Evolutionary conservation across 2,329 filamentous ascomycete genomes (phyloP).

Genomic region (Fusarium poae): DNA sequence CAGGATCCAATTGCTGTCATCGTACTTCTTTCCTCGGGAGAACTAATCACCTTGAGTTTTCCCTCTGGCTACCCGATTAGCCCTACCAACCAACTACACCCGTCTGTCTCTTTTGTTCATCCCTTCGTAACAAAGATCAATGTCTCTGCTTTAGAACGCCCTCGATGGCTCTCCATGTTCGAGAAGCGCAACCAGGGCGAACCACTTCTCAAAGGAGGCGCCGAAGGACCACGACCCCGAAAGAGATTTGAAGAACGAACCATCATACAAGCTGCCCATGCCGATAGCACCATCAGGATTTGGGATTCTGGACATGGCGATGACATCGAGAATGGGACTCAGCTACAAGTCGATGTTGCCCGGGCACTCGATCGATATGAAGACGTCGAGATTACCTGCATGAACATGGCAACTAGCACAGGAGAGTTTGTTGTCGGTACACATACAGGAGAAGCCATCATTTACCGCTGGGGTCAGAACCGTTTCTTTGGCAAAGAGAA

Average conservation of each 20-base stretch:
- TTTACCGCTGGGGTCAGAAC: constrained; percentile 92
- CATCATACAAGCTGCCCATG: constrained; percentile 87
- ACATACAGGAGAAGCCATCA: constrained; percentile 82
- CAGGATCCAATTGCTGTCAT: constrained; percentile 93
- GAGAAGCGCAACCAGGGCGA: constrained; percentile 86
- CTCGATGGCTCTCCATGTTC: constrained; percentile 89
- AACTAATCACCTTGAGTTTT: constrained; percentile 90
- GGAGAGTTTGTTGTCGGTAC: constrained; percentile 89
- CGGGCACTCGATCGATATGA: constrained; percentile 84
- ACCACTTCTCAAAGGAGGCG: constrained; percentile 81
- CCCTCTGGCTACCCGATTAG: constrained; percentile 91
- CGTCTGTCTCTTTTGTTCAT: constrained; percentile 88
- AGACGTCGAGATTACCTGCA: constrained; percentile 80
- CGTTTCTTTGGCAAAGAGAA: constrained; percentile 75
- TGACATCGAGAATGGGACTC: constrained; percentile 86
- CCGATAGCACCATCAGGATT: constrained; percentile 88
- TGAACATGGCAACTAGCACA: constrained; percentile 83
- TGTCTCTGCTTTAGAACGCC: constrained; percentile 80
- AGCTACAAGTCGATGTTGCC: constrained; percentile 88
- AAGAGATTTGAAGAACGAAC: constrained; percentile 87
- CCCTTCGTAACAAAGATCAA: constrained; percentile 84
- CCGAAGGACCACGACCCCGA: constrained; percentile 75
- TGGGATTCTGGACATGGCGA: constrained; percentile 95
- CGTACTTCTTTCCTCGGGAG: constrained; percentile 83
- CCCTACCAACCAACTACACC: constrained; percentile 91